These are phyloP conservation scores for Cavenderia fasciculata DNA, from an alignment of 78 protist genomes.

Conservation along the genomic window DNA sequence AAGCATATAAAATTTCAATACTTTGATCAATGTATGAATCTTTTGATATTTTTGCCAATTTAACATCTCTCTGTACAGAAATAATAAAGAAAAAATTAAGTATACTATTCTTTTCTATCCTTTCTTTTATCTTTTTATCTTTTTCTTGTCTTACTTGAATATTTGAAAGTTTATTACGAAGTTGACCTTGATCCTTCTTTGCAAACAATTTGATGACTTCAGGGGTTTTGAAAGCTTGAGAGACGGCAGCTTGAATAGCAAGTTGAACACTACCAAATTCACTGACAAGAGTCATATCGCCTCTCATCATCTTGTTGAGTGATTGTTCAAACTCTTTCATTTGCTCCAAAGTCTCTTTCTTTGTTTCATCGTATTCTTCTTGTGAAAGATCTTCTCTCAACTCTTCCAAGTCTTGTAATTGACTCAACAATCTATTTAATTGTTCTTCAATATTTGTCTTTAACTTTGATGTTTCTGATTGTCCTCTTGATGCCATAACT, in stretches of 20 bases:
- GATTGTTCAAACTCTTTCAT: conserved; percentile 85
- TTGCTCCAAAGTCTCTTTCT: conserved; percentile 86
- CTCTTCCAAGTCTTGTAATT: conserved; percentile 80
- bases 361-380: conserved; percentile 84
- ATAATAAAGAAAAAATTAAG: not conserved
- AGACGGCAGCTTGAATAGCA: conserved; percentile 91
- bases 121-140: no score
- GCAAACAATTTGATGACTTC: conserved; percentile 92
- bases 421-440: conserved; percentile 75
- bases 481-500: conserved; percentile 80
- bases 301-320: conserved; percentile 68
- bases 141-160: conserved; percentile 68
- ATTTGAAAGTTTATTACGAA: conserved; percentile 71
- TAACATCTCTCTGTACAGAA: conserved; percentile 13
- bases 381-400: conserved; percentile 46
- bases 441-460: conserved; percentile 80
- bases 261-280: conserved; percentile 81
- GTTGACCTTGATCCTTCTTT: conserved; percentile 80
- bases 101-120: no score
- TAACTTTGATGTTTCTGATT: conserved; percentile 62
- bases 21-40: conserved; percentile 33
- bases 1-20: conserved; percentile 87
- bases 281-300: conserved; percentile 89
- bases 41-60: conserved; percentile 80
- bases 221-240: conserved; percentile 91